These are phyloP conservation scores for Alternaria triticimaculans DNA, from an alignment of 2,329 filamentous ascomycete genomes.

Conservation along the genomic window DNA sequence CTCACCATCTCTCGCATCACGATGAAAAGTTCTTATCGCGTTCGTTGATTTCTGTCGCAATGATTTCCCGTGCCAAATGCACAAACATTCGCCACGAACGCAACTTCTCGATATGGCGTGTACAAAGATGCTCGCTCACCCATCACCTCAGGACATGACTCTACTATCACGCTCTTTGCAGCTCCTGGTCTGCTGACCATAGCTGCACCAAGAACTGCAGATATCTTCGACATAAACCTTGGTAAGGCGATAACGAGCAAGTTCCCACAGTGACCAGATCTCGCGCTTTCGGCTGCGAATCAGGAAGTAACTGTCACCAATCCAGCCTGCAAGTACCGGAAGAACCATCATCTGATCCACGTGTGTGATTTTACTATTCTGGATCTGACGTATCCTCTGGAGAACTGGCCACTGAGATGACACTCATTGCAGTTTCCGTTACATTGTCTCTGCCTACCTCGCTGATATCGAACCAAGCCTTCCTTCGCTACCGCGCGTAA, in stretches of 20 bases:
- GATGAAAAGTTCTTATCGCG: not conserved
- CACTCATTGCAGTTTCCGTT: not conserved
- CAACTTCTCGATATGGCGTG: not conserved
- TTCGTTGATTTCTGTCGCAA: not conserved
- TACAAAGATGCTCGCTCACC: not conserved
- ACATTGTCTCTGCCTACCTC: not conserved
- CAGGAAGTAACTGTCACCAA: not conserved
- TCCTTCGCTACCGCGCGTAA: not conserved
- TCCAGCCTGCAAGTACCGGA: not conserved
- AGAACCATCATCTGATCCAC: not conserved
- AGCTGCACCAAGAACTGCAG: not conserved
- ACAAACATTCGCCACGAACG: not conserved
- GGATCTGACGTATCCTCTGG: fast-evolving
- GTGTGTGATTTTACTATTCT: not conserved
- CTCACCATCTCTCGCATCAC: not conserved
- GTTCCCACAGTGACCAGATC: not conserved
- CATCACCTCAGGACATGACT: not conserved
- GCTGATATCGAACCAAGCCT: not conserved
- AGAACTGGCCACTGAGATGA: not conserved
- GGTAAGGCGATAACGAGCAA: not conserved
- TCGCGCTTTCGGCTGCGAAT: not conserved
- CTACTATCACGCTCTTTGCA: not conserved
- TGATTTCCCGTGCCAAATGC: not conserved
- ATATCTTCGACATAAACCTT: fast-evolving
- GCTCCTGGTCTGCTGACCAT: not conserved